Base-by-base conservation (phyloP, 139 green algal genomes). In the Raphidocelis subcapitata region DNA sequence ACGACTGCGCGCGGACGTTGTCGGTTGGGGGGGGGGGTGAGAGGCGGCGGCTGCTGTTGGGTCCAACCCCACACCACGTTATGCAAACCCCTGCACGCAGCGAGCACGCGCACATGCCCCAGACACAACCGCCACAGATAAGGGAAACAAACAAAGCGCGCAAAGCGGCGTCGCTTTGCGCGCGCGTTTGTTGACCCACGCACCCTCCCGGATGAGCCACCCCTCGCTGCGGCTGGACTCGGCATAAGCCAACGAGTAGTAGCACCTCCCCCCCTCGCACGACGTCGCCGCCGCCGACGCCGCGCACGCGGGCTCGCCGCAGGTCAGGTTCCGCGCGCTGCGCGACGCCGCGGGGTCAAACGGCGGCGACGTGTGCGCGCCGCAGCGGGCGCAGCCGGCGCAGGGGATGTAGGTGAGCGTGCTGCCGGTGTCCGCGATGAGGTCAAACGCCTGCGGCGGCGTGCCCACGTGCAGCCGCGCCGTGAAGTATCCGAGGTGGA, bases 391-490 rank as follows among this genome's bases (percentile, higher is more conserved):
- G 23, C 70, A 77, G n/a, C 62, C 62, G 32, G 28, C 24, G 47
- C 70, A 77, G 18, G 70, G 70, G 3, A 77, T 60, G 83, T 97
- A 98, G 0, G 89, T 96, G 51, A 97, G 90, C 0, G 94, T 97
- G 79, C 83, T 93, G 41, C 95, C 95, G 0, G 95, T 99, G 85
- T 99, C 95, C 12, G 98, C 92, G 64, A 99, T 99, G 15, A 98
- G 81, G 10, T 83, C 74, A 72, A 97, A 98, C 1, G 16, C 41
- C 41, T 49, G 41, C 8, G 41, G 8, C 41, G 41, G 41, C 41
- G 41, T 49, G 41, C 41, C 41, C 8, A 49, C 12, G 8, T 49
- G 8, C 8, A 49, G 41, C 8, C 8, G 41, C 41, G 41, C 41
- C 41, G 41, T 49, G 41, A 49, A 49, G 41, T 49, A 49, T 49